phyloP scores from a whole-genome alignment of 208 protist genomes.

The Leishmania turanica region DNA sequence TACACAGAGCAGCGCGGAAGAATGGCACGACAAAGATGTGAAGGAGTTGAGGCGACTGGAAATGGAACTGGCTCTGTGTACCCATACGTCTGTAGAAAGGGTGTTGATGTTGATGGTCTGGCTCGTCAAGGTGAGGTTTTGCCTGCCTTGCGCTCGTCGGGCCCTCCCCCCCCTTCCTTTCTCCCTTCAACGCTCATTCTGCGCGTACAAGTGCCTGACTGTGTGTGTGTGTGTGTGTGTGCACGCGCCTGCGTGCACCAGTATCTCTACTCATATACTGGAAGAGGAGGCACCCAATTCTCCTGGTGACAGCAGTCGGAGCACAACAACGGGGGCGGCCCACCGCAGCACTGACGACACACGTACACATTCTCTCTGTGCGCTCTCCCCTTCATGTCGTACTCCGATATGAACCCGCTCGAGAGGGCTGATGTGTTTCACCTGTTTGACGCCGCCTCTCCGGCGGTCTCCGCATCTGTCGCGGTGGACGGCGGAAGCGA shows the following conservation, averaged over 20 bases:
- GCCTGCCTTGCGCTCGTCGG: neutral
- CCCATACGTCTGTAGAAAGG: neutral
- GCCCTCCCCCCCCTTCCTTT: neutral
- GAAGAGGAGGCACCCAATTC: neutral
- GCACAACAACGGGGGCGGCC: neutral
- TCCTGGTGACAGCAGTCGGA: neutral
- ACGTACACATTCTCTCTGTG: neutral
- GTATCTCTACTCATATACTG: neutral
- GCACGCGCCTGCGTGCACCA: neutral
- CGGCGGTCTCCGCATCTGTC: neutral
- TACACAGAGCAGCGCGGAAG: neutral
- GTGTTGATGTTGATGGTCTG: neutral
- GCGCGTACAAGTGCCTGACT: neutral
- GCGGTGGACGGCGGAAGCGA: slow-evolving; percentile 4
- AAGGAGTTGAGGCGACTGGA: neutral
- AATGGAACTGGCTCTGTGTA: neutral
- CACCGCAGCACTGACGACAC: neutral
- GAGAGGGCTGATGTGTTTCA: slow-evolving; percentile 42
- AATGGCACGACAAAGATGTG: neutral
- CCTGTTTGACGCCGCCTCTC: slow-evolving; percentile 20
- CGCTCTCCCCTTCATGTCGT: slow-evolving; percentile 8
- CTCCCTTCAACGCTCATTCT: neutral
- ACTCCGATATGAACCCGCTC: slow-evolving; percentile 1
- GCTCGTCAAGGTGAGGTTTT: neutral
- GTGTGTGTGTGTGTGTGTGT: neutral